A percentile compares a stretch with the other conserved stretches of the same genome.
phyloP scores from a whole-genome alignment of 129 eudicot genomes.

The Flaveria ramosissima region DNA sequence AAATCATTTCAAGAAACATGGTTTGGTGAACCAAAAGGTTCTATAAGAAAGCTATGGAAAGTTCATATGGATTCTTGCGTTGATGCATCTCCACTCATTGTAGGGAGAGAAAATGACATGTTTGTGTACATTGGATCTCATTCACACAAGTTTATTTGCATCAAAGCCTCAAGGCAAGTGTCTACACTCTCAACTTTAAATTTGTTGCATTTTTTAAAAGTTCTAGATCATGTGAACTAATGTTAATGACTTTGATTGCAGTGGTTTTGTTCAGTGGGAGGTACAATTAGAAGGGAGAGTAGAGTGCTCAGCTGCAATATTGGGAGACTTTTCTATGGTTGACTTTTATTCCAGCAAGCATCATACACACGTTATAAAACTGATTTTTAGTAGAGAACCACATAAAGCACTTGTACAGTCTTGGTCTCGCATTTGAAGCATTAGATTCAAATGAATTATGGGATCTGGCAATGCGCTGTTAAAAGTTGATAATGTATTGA shows the following conservation, averaged over 20 bases:
- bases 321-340: slow-evolving; percentile 80
- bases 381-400: neutral
- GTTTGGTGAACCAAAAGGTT: slow-evolving; percentile 40
- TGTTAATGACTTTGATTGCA: slow-evolving; percentile 29
- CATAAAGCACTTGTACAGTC: neutral
- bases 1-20: slow-evolving; percentile 36
- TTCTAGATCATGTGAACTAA: slow-evolving; percentile 2
- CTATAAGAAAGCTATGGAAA: slow-evolving; percentile 64
- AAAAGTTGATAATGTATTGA: neutral
- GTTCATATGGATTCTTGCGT: slow-evolving; percentile 82
- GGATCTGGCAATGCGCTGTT: neutral
- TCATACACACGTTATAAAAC: neutral
- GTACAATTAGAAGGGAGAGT: slow-evolving; percentile 68
- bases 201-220: neutral
- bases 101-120: slow-evolving; percentile 51
- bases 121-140: slow-evolving; percentile 87
- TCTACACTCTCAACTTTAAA: slow-evolving; percentile 12
- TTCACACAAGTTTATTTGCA: slow-evolving; percentile 66
- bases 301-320: slow-evolving; percentile 82
- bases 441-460: neutral
- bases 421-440: neutral
- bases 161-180: slow-evolving; percentile 61
- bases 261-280: slow-evolving; percentile 80
- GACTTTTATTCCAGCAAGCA: slow-evolving; percentile 3
- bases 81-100: slow-evolving; percentile 94